phyloP scores from a whole-genome alignment of 352 stramenopile species.

The Pythium aristosporum region DNA sequence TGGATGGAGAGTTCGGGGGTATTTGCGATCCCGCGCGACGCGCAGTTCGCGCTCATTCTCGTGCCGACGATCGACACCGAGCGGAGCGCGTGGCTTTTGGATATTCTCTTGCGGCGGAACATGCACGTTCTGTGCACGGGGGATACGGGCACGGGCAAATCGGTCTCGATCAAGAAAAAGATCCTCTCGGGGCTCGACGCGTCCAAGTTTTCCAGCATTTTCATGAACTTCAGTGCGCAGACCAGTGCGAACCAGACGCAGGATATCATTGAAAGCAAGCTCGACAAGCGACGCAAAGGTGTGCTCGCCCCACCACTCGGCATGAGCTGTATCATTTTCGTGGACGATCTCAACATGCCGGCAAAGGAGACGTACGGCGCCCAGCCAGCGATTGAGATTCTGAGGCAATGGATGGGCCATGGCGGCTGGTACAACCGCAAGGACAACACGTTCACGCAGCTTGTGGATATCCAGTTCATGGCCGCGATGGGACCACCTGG shows the following conservation, averaged over 20 bases:
- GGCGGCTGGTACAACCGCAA: constrained; percentile 94
- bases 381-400: constrained; percentile 91
- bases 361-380: constrained; percentile 93
- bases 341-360: constrained; percentile 95
- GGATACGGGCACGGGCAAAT: constrained; percentile 94
- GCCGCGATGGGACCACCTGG: constrained; percentile 92
- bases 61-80: constrained; percentile 94
- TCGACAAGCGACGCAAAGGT: constrained; percentile 93
- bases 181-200: constrained; percentile 76
- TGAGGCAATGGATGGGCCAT: constrained; percentile 94
- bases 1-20: constrained; percentile 60
- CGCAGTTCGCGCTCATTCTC: constrained; percentile 87
- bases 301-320: constrained; percentile 89
- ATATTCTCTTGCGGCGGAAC: constrained; percentile 85
- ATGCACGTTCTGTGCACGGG: constrained; percentile 90
- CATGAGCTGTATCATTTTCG: constrained; percentile 91
- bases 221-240: constrained; percentile 93
- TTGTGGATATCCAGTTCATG: constrained; percentile 94
- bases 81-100: constrained; percentile 90
- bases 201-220: constrained; percentile 82
- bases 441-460: constrained; percentile 90
- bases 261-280: constrained; percentile 93
- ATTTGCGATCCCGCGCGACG: constrained; percentile 68
- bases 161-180: constrained; percentile 93
- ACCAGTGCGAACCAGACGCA: constrained; percentile 94